phyloP scores from a whole-genome alignment of 2,329 filamentous ascomycete genomes.

The Pyricularia grisea region DNA sequence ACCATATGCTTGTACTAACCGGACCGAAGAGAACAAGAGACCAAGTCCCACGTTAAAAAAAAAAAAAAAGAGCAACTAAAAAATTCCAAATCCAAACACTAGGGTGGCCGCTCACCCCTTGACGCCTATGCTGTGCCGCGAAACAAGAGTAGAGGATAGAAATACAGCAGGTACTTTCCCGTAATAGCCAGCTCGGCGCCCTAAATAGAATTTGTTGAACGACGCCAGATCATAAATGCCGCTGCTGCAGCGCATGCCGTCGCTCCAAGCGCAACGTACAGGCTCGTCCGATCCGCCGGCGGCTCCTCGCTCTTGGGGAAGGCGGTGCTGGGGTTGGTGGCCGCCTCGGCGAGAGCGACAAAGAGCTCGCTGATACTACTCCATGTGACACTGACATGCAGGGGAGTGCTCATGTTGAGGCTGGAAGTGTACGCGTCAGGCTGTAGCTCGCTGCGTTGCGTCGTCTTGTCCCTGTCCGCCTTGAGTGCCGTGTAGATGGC shows the following conservation, averaged over 20 bases:
- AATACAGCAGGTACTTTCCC: not conserved
- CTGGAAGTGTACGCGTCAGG: conserved; percentile 84
- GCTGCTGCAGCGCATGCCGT: conserved; percentile 54
- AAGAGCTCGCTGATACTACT: conserved; percentile 89
- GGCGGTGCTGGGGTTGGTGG: conserved; percentile 78
- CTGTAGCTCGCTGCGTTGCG: conserved; percentile 83
- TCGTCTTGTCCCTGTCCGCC: conserved; percentile 91
- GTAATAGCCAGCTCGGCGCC: not conserved
- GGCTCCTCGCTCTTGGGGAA: conserved; percentile 89
- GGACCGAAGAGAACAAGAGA: not conserved
- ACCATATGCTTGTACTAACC: not conserved
- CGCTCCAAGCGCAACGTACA: conserved; percentile 79
- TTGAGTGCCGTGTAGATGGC: conserved; percentile 90
- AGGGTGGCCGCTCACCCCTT: not conserved
- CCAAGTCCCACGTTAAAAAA: not conserved
- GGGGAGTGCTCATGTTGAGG: conserved; percentile 79
- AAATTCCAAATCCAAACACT: not conserved
- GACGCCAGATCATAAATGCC: conserved; percentile 50
- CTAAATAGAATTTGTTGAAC: not conserved
- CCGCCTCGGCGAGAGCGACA: conserved; percentile 81
- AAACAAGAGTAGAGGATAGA: not conserved
- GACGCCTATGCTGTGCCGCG: not conserved
- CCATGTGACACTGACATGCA: conserved; percentile 95
- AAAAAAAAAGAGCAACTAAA: not conserved
- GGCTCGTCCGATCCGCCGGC: conserved; percentile 67